Percentiles rank a stretch among this genome's conserved stretches.
phyloP scores from a whole-genome alignment of 768 basidiomycete genomes.

The Agrocybe chaxingu region DNA sequence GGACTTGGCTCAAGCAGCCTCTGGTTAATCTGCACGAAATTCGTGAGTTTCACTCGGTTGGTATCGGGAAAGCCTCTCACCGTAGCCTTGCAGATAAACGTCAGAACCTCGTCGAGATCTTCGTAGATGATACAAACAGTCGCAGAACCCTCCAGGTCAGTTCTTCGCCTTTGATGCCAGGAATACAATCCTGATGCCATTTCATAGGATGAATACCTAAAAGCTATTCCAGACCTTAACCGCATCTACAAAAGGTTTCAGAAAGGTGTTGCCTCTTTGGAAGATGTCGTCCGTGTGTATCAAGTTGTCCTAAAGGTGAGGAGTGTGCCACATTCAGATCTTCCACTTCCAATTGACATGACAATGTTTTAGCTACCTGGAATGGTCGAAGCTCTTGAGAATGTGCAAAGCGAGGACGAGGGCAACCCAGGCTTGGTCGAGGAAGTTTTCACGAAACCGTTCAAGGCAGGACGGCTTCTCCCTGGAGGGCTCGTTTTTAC shows the following conservation, averaged over 20 bases:
- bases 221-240: conserved; percentile 90
- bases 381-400: conserved; percentile 63
- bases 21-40: conserved; percentile 93
- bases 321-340: not conserved
- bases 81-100: conserved; percentile 57
- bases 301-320: conserved; percentile 84
- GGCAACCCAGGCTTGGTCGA: conserved; percentile 52
- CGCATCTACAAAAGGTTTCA: conserved; percentile 91
- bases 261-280: conserved; percentile 76
- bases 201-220: conserved; percentile 78
- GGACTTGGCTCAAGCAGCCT: conserved; percentile 95
- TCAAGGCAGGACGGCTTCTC: conserved; percentile 42
- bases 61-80: not conserved
- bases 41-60: conserved; percentile 42
- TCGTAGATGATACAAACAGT: conserved; percentile 74
- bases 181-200: not conserved
- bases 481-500: not conserved
- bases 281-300: conserved; percentile 95
- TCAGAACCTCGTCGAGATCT: conserved; percentile 83
- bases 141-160: conserved; percentile 71
- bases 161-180: not conserved
- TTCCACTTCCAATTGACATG: not conserved
- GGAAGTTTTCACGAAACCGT: conserved; percentile 58
- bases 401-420: conserved; percentile 40
- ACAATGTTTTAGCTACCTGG: conserved; percentile 62